Conservation (phyloP, 2,329 filamentous ascomycete species). For the Aspergillus pseudotamarii region DNA sequence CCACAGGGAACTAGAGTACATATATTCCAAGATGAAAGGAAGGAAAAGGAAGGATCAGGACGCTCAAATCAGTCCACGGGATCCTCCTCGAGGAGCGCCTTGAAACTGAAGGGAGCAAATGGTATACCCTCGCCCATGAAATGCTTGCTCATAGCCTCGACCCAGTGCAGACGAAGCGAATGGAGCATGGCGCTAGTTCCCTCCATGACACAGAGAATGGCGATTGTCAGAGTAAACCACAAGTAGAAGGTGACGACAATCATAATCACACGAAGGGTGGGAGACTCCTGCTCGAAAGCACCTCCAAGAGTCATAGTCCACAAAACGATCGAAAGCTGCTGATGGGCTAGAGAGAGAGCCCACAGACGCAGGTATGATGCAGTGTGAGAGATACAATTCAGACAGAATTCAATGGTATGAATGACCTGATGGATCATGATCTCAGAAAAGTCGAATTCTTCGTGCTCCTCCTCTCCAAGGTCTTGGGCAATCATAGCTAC, state of each 20-base stretch:
- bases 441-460: slow-evolving; percentile 96
- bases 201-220: slow-evolving; percentile 89
- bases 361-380: slow-evolving; percentile 98
- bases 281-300: slow-evolving; percentile 66
- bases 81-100: slow-evolving; percentile 80
- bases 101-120: slow-evolving; percentile 89
- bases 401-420: slow-evolving; percentile 98
- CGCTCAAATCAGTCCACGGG: slow-evolving; percentile 44
- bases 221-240: slow-evolving; percentile 85
- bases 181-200: slow-evolving; percentile 96
- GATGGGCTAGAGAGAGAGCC: slow-evolving; percentile 95
- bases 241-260: slow-evolving; percentile 80
- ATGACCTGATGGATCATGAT: slow-evolving; percentile 99
- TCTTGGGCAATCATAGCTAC: slow-evolving; percentile 88
- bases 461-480: slow-evolving; percentile 77
- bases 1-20: slow-evolving; percentile 13
- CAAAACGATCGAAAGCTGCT: slow-evolving; percentile 92
- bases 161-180: slow-evolving; percentile 88
- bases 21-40: slow-evolving; percentile 14
- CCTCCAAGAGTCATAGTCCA: slow-evolving; percentile 93
- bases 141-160: slow-evolving; percentile 97
- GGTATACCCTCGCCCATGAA: slow-evolving; percentile 87
- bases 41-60: slow-evolving; percentile 16
- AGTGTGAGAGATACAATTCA: slow-evolving; percentile 98
- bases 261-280: slow-evolving; percentile 73